These are phyloP conservation scores for Beauveria asiatica DNA, from an alignment of 2,329 filamentous ascomycete species.

Conservation along the genomic window DNA sequence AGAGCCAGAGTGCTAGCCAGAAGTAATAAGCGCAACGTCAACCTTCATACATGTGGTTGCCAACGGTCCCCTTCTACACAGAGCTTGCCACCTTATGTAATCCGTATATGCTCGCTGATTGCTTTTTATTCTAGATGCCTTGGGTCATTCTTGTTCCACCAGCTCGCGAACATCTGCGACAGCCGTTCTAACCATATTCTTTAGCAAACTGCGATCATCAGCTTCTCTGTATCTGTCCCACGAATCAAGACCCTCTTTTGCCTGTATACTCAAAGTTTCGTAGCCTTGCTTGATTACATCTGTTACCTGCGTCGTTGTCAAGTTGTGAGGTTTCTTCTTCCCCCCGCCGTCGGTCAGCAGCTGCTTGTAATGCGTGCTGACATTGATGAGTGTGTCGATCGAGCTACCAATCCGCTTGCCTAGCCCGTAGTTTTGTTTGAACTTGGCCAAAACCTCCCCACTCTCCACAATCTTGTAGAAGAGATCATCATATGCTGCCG, in stretches of 20 bases:
- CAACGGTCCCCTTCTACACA: no score
- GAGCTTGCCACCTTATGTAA: neutral
- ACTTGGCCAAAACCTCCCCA: conserved; percentile 72
- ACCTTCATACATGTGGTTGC: no score
- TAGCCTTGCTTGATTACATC: conserved; percentile 95
- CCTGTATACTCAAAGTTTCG: conserved; percentile 85
- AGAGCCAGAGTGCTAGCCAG: no score
- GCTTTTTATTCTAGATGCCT: neutral
- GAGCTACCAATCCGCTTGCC: conserved; percentile 54
- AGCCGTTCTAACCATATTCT: conserved; percentile 74
- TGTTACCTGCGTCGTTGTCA: conserved; percentile 77
- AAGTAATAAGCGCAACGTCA: no score
- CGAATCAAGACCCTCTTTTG: conserved; percentile 74
- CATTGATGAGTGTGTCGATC: conserved; percentile 75
- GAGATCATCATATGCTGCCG: conserved; percentile 84
- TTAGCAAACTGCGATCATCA: conserved; percentile 74
- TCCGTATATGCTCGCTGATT: neutral
- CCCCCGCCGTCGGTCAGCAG: conserved; percentile 55
- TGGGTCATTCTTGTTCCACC: conserved; percentile 29
- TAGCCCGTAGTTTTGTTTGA: conserved; percentile 67
- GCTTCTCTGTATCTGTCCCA: conserved; percentile 85
- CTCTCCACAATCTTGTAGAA: conserved; percentile 98
- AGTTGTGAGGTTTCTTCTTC: conserved; percentile 48
- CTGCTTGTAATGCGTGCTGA: conserved; percentile 79
- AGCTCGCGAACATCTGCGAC: conserved; percentile 53